Evolutionary conservation across 108 stramenopile genomes (phyloP).

Genomic region (Aurantiochytrium sp.): DNA sequence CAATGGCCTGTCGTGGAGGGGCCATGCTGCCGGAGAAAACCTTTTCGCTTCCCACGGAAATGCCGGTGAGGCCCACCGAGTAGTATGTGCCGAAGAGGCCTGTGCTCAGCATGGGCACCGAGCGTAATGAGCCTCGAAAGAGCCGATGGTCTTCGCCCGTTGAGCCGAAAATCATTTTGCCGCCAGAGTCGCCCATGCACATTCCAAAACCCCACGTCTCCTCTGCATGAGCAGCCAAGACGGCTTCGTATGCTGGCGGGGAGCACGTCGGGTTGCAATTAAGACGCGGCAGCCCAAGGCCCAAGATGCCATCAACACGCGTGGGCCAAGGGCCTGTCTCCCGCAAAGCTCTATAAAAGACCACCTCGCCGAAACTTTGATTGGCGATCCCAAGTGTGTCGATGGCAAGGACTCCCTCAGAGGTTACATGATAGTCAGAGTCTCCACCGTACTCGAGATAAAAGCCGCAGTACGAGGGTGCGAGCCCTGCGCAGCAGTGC

Average conservation of each 20-base stretch:
- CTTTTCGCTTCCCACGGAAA: background rate
- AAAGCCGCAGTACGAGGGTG: background rate
- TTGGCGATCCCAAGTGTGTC: background rate
- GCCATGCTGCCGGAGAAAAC: background rate
- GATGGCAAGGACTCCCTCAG: background rate
- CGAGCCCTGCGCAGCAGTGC: background rate
- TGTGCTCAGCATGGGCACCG: background rate
- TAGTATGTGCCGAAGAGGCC: conserved; percentile 4
- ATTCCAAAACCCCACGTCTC: background rate
- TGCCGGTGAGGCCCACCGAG: background rate
- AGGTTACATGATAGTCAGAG: background rate
- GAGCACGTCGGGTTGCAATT: conserved; percentile 16
- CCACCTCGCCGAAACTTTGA: background rate
- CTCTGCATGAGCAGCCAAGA: background rate
- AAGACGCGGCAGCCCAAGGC: background rate
- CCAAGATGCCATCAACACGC: background rate
- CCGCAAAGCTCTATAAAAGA: background rate
- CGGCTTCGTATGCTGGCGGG: background rate
- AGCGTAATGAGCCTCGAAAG: background rate
- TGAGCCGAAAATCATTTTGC: background rate
- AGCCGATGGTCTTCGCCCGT: background rate
- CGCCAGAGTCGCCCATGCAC: background rate
- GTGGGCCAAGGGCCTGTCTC: conserved; percentile 13
- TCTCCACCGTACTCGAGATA: background rate
- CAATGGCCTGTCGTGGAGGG: background rate